Evolutionary conservation across 305 asterid species (phyloP).

Genomic region (Salvia sclarea): DNA sequence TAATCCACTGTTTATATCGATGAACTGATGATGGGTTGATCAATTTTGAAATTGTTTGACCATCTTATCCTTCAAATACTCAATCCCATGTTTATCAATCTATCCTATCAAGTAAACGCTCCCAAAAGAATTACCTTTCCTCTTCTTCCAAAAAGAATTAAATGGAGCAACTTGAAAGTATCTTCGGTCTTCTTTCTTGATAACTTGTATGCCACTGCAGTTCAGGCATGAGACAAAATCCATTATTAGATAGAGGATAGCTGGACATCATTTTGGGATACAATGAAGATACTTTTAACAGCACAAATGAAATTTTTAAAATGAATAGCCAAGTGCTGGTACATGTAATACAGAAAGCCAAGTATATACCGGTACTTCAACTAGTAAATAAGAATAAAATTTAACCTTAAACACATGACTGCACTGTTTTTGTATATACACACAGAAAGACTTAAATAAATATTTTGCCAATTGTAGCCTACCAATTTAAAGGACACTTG

Average conservation of each 20-base stretch:
- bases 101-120: too few relatives aligned
- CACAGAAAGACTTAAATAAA: neutral
- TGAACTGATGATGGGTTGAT: too few relatives aligned
- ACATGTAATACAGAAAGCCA: conserved; percentile 2
- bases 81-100: too few relatives aligned
- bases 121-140: conserved; percentile 24
- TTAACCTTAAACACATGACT: neutral
- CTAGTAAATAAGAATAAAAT: conserved; percentile 1
- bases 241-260: conserved; percentile 7
- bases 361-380: neutral
- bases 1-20: too few relatives aligned
- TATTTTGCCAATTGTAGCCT: neutral
- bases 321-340: neutral
- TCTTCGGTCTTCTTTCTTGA: conserved; percentile 87
- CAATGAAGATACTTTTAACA: neutral
- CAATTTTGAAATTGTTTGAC: too few relatives aligned
- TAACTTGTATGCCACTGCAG: conserved; percentile 69
- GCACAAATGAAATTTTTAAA: neutral
- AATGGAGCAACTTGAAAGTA: conserved; percentile 73
- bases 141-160: conserved; percentile 79
- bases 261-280: conserved; percentile 9
- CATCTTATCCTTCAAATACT: too few relatives aligned
- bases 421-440: neutral
- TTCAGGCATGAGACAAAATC: conserved; percentile 23
- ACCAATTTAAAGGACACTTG: too few relatives aligned